These are phyloP conservation scores for Jasminum sambac DNA, from an alignment of 257 asterid genomes.

Conservation along the genomic window DNA sequence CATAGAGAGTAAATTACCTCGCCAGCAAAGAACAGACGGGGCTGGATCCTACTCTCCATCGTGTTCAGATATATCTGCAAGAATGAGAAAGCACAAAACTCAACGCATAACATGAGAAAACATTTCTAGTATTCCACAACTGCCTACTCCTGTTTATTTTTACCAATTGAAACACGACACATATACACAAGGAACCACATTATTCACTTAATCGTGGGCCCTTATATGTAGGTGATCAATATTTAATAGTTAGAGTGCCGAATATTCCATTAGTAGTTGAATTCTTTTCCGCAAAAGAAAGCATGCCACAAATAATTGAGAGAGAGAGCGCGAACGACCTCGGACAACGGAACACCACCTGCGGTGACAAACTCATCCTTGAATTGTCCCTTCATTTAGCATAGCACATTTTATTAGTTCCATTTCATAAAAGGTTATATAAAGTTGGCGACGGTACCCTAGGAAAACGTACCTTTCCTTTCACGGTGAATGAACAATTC, in stretches of 20 bases:
- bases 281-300: too few species aligned
- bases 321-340: conserved; percentile 51
- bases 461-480: conserved; percentile 66
- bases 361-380: conserved; percentile 98
- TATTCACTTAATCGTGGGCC: too few species aligned
- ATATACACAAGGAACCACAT: too few species aligned
- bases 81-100: conserved; percentile 20
- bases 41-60: conserved; percentile 75
- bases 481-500: conserved; percentile 59
- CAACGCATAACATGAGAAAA: conserved; percentile 6
- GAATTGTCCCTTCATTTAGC: conserved; percentile 72
- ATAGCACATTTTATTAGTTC: conserved; percentile 13
- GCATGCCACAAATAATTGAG: neutral
- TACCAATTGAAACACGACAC: too few species aligned
- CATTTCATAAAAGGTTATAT: conserved; percentile 9
- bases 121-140: too few species aligned
- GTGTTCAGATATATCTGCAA: conserved; percentile 68
- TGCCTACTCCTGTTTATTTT: too few species aligned
- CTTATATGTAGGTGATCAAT: too few species aligned
- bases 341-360: conserved; percentile 95
- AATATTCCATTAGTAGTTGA: too few species aligned
- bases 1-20: conserved; percentile 52
- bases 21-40: conserved; percentile 81
- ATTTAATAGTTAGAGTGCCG: too few species aligned
- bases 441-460: neutral